Evolutionary conservation across 495 filamentous ascomycete species (phyloP), one percentile per base, ranked within the genome.

Genomic region (Hamigera avellanea): DNA sequence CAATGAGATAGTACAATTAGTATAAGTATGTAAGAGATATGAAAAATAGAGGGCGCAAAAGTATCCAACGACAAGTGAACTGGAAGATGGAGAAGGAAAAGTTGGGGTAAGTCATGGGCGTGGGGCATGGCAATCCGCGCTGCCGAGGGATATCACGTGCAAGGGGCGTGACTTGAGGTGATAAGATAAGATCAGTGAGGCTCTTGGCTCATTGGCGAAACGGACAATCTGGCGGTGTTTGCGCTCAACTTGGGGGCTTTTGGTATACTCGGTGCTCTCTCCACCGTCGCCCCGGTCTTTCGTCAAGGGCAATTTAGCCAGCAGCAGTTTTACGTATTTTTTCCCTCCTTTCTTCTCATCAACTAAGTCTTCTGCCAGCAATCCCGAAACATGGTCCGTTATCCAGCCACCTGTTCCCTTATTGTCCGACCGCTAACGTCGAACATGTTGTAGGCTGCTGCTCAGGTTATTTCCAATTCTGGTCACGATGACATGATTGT

Each of bases 401-500:
- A 19, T 27, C 18, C 13, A 12, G n/a, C 14, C 31, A 18, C 17
- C 14, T 31, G 27, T 15, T 14, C 33, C 21, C 14, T 33, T 28
- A 14, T 19, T 30, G 17, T 19, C 32, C 5, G 2, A 8, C 12
- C 28, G 35, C 50, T 59, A 35, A 57, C 42, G 33, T 26, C 14
- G 29, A 29, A 35, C 1, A 37, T 34, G 25, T 19, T 39, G 12
- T 43, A 84, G 80, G 80, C 85, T 43, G 52, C 62, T 47, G 53
- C 62, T 50, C 84, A 93, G 72, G 76, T 86, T 45, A 87, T 88
- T 54, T 77, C 85, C 27, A 89, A 88, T 61, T 84, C 84, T 41
- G 81, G 84, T 54, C 91, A 98, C 64, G 93, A 96, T 80, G 89
- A 95, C 59, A 96, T 98, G 88, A 95, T 98, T 71, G 89, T 96